A percentile compares a stretch with the other conserved stretches of the same genome.
These are phyloP conservation scores for Punica granatum DNA, from an alignment of 345 rosid species.

Conservation along the genomic window DNA sequence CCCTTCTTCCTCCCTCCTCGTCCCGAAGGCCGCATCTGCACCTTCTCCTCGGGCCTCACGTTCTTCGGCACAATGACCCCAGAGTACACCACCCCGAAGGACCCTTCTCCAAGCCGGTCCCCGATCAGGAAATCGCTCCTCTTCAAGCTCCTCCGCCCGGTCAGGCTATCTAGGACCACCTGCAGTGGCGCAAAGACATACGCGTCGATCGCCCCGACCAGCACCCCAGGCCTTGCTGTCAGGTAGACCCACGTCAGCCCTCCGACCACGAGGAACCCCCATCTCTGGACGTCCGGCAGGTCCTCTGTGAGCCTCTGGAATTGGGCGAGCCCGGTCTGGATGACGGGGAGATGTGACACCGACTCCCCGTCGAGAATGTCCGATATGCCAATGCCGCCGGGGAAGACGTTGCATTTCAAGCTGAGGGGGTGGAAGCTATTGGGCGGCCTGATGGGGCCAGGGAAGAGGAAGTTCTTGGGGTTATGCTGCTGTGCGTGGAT, in stretches of 20 bases:
- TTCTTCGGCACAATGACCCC: constrained; percentile 70
- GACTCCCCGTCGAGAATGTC: constrained; percentile 29
- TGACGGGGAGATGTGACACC: constrained; percentile 34
- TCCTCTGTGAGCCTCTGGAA: constrained; percentile 34
- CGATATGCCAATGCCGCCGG: constrained; percentile 25
- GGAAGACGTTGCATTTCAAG: constrained; percentile 41
- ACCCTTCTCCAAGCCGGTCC: constrained; percentile 86
- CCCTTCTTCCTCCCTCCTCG: constrained; percentile 36
- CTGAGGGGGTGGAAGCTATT: constrained; percentile 7
- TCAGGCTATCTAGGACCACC: constrained; percentile 52
- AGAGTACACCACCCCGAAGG: constrained; percentile 80
- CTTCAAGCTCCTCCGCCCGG: constrained; percentile 65
- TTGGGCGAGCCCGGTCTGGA: constrained; percentile 35
- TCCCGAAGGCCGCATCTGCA: constrained; percentile 13
- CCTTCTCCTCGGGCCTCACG: constrained; percentile 32
- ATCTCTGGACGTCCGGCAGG: constrained; percentile 50
- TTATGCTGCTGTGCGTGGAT: constrained; percentile 11
- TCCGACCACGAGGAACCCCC: constrained; percentile 46
- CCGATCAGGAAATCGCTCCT: constrained; percentile 61
- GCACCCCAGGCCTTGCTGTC: constrained; percentile 90
- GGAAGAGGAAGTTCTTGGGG: constrained; percentile 22
- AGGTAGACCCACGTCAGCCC: constrained; percentile 73
- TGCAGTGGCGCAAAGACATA: constrained; percentile 87
- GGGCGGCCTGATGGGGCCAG: constrained; percentile 12
- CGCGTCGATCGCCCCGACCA: constrained; percentile 83